Evolutionary conservation across 2,329 filamentous ascomycete species (phyloP), one percentile per base, ranked within the genome.

Genomic region (Fusarium longipes): DNA sequence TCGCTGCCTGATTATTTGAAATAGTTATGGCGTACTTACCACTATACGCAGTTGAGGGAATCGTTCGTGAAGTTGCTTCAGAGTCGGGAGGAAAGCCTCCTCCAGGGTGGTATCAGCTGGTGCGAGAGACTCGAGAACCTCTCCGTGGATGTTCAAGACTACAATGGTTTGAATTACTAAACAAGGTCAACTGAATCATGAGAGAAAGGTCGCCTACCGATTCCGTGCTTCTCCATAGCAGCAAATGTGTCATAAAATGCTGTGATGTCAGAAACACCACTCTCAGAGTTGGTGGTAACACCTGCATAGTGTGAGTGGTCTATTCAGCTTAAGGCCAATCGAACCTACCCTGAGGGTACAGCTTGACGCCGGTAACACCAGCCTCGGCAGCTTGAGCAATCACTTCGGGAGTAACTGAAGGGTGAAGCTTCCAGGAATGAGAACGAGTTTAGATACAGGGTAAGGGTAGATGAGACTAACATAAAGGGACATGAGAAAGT

Each of bases 91-190:
- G 80, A 98, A 98, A 10, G 80, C 79, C 65, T 82, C 81, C 68
- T 83, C 82, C 5, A 82, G 73, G 2, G 82, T 82, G 30, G 77
- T 67, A 24, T 75, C 77, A n/a, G 82, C 82, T 3, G 84, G 84
- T 1, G 89, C 77, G 44, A 79, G 74, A 6, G 77, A 75, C 57
- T 78, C 78, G 4, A 79, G 90, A n/a, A 90, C 87, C 80, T 97
- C 95, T 68, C 94, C 95, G 77, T 98, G 94, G n/a, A 98, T 83
- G 80, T 97, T 97, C 39, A 96, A 84, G n/a, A 96, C 86, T 70
- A 33, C 1, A 22, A n/a, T 14, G 27, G n/a, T 29, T 18, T 27
- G 2, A 24, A 7, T n/a, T 9, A n/a, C 68, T 27, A 67, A 58
- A 44, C 32, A 43, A n/a, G 15, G 15, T 29, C 40, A 12, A 9